phyloP scores from a whole-genome alignment of 257 asterid species.

The Rhazya stricta region DNA sequence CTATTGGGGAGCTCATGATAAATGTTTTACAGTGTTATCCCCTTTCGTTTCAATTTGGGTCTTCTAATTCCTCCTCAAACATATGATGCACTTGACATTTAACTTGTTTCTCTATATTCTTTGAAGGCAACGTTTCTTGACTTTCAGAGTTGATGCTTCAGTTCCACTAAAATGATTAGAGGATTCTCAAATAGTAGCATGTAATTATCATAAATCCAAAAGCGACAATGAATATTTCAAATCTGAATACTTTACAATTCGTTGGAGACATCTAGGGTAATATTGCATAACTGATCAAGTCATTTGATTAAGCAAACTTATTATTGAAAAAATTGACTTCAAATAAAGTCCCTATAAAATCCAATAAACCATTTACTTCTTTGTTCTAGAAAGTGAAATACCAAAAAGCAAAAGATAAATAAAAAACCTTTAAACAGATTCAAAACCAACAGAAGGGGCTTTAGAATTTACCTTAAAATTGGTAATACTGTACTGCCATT shows the following conservation, averaged over 20 bases:
- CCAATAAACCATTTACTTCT: not conserved
- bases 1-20: not conserved
- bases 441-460: not conserved
- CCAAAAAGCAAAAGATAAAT: not conserved
- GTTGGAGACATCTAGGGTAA: not conserved
- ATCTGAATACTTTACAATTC: not conserved
- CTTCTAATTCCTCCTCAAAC: not conserved
- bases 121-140: not conserved
- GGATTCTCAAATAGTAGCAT: not conserved
- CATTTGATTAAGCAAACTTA: not conserved
- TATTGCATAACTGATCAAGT: not conserved
- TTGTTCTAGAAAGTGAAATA: not conserved
- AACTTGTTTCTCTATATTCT: not conserved
- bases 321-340: not conserved
- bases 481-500: conserved; percentile 88
- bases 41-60: not conserved
- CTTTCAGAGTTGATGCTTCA: not conserved
- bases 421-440: not conserved
- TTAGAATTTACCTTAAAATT: conserved; percentile 37
- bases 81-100: not conserved
- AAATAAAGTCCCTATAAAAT: not conserved
- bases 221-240: not conserved
- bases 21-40: not conserved
- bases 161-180: not conserved
- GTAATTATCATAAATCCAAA: not conserved